phyloP scores from a whole-genome alignment of 2,329 filamentous ascomycete species.

The Parafenestella ontariensis region DNA sequence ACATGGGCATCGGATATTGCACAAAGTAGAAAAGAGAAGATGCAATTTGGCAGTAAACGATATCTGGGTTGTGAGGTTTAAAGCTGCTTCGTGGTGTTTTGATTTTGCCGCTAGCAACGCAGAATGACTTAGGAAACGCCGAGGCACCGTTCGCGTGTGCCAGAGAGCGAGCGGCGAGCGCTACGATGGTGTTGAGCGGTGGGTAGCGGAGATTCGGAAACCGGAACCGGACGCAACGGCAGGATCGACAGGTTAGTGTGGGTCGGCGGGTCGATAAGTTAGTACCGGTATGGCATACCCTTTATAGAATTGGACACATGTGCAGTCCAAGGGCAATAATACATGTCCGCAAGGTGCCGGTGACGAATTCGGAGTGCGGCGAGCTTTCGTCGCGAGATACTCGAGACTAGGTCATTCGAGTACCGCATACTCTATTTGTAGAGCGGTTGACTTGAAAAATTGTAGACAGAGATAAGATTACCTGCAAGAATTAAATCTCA shows the following conservation, averaged over 20 bases:
- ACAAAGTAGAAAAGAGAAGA: too few species aligned
- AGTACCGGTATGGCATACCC: slow-evolving; percentile 10
- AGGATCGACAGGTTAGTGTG: neutral
- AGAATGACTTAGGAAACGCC: too few species aligned
- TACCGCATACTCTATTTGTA: neutral
- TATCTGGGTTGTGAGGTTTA: too few species aligned
- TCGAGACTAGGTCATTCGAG: neutral
- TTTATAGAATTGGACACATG: too few species aligned
- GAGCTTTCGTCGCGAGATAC: neutral
- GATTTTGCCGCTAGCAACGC: too few species aligned
- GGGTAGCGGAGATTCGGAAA: neutral
- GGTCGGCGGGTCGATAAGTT: neutral
- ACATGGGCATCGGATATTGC: too few species aligned
- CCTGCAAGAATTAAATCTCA: neutral
- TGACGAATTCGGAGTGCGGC: neutral
- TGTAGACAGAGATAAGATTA: neutral
- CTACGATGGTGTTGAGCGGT: neutral
- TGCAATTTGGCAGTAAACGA: too few species aligned
- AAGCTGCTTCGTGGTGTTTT: too few species aligned
- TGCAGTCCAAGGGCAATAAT: too few species aligned
- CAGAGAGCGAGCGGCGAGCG: too few species aligned
- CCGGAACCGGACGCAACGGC: neutral
- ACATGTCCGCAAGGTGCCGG: neutral
- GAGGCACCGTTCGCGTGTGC: too few species aligned
- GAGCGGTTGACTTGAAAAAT: neutral